Evolutionary conservation across 495 filamentous ascomycete genomes (phyloP).

Genomic region (Entonaema liquescens): DNA sequence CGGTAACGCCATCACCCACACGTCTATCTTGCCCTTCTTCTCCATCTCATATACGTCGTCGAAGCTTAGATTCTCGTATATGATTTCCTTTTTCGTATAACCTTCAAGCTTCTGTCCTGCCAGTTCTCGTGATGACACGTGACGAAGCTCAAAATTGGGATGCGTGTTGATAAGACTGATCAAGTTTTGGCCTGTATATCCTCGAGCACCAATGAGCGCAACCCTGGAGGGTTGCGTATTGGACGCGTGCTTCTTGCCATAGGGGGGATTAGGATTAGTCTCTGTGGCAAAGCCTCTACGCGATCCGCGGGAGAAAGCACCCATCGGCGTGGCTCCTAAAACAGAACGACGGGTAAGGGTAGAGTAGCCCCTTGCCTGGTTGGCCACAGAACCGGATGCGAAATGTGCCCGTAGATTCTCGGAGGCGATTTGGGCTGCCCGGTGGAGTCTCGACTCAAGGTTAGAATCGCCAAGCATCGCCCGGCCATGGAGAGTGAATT

Average conservation of each 20-base stretch:
- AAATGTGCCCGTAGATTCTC: constrained; percentile 50
- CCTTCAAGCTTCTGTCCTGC: constrained; percentile 89
- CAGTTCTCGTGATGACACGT: constrained; percentile 95
- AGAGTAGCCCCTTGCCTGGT: constrained; percentile 44
- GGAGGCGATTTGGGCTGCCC: constrained; percentile 71
- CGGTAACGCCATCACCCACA: constrained; percentile 97
- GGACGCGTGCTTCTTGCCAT: constrained; percentile 89
- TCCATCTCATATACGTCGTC: constrained; percentile 94
- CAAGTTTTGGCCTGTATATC: constrained; percentile 94
- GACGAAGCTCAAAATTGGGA: constrained; percentile 91
- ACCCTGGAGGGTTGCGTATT: constrained; percentile 83
- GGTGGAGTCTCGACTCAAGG: constrained; percentile 82
- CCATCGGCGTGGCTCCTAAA: constrained; percentile 26
- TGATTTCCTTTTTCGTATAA: constrained; percentile 92
- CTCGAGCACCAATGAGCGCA: constrained; percentile 92
- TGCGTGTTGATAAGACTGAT: constrained; percentile 90
- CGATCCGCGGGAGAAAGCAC: constrained; percentile 28
- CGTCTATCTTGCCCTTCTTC: constrained; percentile 90
- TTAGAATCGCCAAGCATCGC: constrained; percentile 93
- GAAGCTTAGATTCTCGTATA: constrained; percentile 87
- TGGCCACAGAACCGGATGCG: constrained; percentile 43
- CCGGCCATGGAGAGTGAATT: constrained; percentile 83
- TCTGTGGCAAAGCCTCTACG: constrained; percentile 37
- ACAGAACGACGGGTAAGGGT: constrained; percentile 40
- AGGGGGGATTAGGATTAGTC: constrained; percentile 97